A percentile compares a stretch with the other conserved stretches of the same genome.
Conservation (phyloP, 768 basidiomycete species). For the Auricularia heimuer region DNA sequence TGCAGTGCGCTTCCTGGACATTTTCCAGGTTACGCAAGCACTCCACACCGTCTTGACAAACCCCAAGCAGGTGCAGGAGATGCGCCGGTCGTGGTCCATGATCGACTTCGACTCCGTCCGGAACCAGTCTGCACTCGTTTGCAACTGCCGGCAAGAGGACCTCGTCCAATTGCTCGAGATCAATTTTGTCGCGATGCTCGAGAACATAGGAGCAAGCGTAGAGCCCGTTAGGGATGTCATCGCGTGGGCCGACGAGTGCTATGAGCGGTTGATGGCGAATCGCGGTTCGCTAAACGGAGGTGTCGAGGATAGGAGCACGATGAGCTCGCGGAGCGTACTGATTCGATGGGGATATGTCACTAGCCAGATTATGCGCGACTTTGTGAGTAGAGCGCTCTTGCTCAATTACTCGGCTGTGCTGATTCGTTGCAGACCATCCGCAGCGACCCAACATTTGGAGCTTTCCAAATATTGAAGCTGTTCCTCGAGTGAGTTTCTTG, state of each 20-base stretch:
- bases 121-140: constrained; percentile 86
- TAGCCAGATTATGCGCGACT: constrained; percentile 84
- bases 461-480: constrained; percentile 84
- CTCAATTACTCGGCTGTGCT: background rate
- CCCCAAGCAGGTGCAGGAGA: constrained; percentile 73
- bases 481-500: constrained; percentile 67
- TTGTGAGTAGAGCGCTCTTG: constrained; percentile 38
- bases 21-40: constrained; percentile 86
- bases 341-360: constrained; percentile 92
- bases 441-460: constrained; percentile 85
- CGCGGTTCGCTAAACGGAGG: constrained; percentile 42
- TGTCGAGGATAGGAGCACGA: constrained; percentile 62
- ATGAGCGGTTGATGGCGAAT: constrained; percentile 69
- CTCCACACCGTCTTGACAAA: constrained; percentile 81
- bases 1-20: constrained; percentile 81
- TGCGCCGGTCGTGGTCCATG: constrained; percentile 81
- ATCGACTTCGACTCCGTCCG: constrained; percentile 86
- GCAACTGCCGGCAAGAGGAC: constrained; percentile 87
- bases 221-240: constrained; percentile 83
- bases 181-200: constrained; percentile 72
- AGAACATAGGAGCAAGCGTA: constrained; percentile 55
- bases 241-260: constrained; percentile 87
- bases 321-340: constrained; percentile 80
- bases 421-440: constrained; percentile 59
- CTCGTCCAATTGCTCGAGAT: constrained; percentile 76